Conservation (phyloP, 805 yeast species). For the Vanderwaltozyma verrucispora region DNA sequence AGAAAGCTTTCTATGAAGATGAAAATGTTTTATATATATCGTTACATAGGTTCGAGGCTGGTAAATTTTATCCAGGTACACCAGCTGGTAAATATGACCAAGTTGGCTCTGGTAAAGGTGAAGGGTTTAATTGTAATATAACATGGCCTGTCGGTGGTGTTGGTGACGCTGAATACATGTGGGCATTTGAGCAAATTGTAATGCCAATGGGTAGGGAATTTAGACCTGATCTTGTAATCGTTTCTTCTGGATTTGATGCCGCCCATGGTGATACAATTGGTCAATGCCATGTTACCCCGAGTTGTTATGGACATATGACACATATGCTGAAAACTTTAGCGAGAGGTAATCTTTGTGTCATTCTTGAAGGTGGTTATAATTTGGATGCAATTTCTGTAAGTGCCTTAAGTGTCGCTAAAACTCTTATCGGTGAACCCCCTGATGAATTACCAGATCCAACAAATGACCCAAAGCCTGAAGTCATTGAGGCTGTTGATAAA, state of each 20-base stretch:
- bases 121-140: constrained; percentile 78
- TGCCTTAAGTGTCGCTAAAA: constrained; percentile 87
- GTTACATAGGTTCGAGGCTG: constrained; percentile 85
- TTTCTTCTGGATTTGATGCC: constrained; percentile 96
- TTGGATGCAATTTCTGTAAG: constrained; percentile 82
- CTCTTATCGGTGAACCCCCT: constrained; percentile 91
- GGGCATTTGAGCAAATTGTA: constrained; percentile 77
- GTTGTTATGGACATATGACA: constrained; percentile 95
- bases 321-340: constrained; percentile 83
- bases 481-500: constrained; percentile 70
- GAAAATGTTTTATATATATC: constrained; percentile 88
- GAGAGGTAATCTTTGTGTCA: constrained; percentile 78
- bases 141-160: constrained; percentile 93
- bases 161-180: constrained; percentile 90
- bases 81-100: constrained; percentile 71
- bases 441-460: constrained; percentile 48
- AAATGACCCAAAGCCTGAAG: constrained; percentile 57
- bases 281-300: constrained; percentile 90
- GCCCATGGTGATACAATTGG: constrained; percentile 98
- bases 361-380: constrained; percentile 94
- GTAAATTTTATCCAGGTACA: constrained; percentile 90
- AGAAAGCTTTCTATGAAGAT: constrained; percentile 79
- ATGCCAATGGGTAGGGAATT: constrained; percentile 86
- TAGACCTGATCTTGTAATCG: constrained; percentile 84
- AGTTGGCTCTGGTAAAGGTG: constrained; percentile 79